Conservation (phyloP, 306 rosid genomes). For the Trifolium dubium region DNA sequence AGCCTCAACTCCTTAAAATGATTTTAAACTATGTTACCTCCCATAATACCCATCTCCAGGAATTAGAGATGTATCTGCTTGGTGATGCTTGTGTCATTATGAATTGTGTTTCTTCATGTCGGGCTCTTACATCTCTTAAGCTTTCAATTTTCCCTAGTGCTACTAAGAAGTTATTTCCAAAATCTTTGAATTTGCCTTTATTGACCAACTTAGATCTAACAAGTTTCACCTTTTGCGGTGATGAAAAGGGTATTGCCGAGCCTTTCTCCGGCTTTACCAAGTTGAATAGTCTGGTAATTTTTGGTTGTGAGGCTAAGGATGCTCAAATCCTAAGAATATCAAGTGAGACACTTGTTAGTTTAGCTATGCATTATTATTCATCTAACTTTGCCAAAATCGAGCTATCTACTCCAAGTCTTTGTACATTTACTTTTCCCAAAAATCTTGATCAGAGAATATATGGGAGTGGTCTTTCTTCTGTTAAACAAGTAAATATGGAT, state of each 20-base stretch:
- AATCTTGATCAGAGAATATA: neutral
- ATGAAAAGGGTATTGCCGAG: neutral
- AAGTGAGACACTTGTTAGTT: neutral
- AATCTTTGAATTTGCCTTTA: constrained; percentile 1
- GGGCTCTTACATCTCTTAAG: no score
- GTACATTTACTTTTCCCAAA: neutral
- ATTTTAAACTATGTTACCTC: no score
- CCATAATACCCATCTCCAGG: no score
- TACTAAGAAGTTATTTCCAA: neutral
- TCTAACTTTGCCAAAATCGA: neutral
- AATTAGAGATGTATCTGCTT: no score
- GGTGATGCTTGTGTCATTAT: no score
- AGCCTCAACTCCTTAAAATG: no score
- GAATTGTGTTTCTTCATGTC: no score
- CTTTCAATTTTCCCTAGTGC: no score
- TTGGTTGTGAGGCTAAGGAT: neutral
- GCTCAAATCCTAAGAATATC: neutral
- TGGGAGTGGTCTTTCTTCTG: neutral
- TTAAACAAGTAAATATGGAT: neutral
- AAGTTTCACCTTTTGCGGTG: neutral
- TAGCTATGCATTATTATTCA: neutral
- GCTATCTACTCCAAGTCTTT: constrained; percentile 1
- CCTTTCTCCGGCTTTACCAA: neutral
- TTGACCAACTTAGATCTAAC: neutral
- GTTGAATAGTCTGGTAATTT: neutral